Conservation (phyloP, 192 early-diverging fungal genomes). For the Chytriomyces sp. region DNA sequence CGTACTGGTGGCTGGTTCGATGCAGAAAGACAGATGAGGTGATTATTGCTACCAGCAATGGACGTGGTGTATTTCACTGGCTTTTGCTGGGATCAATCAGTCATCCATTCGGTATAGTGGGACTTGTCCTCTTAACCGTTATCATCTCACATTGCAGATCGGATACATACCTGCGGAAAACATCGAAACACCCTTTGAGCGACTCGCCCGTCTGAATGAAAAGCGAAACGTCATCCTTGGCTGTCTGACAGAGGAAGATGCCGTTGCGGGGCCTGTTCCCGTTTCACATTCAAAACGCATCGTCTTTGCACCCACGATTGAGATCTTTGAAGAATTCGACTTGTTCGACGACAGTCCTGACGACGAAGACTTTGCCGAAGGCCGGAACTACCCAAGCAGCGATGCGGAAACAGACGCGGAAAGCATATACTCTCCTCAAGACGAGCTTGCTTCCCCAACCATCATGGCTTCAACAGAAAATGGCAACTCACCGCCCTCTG, state of each 20-base stretch:
- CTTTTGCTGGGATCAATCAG: neutral
- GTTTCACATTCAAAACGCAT: neutral
- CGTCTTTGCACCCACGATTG: neutral
- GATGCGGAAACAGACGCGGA: too few species aligned
- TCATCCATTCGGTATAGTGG: neutral
- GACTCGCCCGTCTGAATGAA: conserved; percentile 77
- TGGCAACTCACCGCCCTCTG: too few species aligned
- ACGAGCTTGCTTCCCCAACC: too few species aligned
- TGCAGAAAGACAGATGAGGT: conserved; percentile 69
- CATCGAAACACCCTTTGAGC: conserved; percentile 82
- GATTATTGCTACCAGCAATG: neutral
- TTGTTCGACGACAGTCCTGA: neutral
- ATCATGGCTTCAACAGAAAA: too few species aligned
- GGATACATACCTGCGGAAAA: conserved; percentile 92
- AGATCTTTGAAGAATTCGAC: neutral
- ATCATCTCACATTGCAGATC: conserved; percentile 49
- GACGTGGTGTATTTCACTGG: neutral
- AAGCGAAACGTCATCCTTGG: conserved; percentile 65
- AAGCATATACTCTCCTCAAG: too few species aligned
- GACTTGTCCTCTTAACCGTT: neutral
- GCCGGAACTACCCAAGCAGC: too few species aligned
- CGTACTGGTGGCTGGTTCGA: conserved; percentile 75
- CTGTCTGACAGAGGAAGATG: neutral
- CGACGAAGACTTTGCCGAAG: neutral
- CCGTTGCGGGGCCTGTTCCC: neutral